These are phyloP conservation scores for Salvia splendens DNA, from an alignment of 257 asterid genomes.

Conservation along the genomic window DNA sequence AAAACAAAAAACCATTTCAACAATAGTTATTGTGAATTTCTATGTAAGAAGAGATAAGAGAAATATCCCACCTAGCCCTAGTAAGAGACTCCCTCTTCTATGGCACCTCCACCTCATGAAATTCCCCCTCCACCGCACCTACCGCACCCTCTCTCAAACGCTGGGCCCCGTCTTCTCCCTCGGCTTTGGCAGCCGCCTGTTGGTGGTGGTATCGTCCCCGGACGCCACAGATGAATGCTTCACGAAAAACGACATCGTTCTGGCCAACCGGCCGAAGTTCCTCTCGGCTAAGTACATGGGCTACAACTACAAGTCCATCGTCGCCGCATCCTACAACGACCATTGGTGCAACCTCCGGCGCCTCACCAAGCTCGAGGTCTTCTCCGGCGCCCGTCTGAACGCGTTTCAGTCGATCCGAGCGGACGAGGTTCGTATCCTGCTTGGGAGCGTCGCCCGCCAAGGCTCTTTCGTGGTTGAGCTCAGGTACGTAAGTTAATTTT, in stretches of 20 bases:
- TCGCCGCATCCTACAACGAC: conserved; percentile 50
- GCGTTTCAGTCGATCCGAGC: conserved; percentile 37
- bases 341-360: conserved; percentile 66
- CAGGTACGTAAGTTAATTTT: no score
- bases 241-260: conserved; percentile 54
- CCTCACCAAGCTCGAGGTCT: conserved; percentile 34
- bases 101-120: conserved; percentile 65
- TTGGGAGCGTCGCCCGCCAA: conserved; percentile 13
- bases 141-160: conserved; percentile 38
- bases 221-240: conserved; percentile 59
- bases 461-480: no score
- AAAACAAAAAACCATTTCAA: no score
- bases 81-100: conserved; percentile 42
- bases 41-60: background rate
- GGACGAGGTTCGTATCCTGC: conserved; percentile 31
- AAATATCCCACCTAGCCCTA: background rate
- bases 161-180: conserved; percentile 62
- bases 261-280: conserved; percentile 55
- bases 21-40: no score
- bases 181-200: conserved; percentile 47
- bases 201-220: conserved; percentile 52
- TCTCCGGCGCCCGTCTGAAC: conserved; percentile 43
- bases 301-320: conserved; percentile 42
- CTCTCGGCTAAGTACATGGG: conserved; percentile 48
- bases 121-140: conserved; percentile 48